These are phyloP conservation scores for Colletotrichum cordylinicola DNA, from an alignment of 2,329 filamentous ascomycete genomes.

Conservation along the genomic window DNA sequence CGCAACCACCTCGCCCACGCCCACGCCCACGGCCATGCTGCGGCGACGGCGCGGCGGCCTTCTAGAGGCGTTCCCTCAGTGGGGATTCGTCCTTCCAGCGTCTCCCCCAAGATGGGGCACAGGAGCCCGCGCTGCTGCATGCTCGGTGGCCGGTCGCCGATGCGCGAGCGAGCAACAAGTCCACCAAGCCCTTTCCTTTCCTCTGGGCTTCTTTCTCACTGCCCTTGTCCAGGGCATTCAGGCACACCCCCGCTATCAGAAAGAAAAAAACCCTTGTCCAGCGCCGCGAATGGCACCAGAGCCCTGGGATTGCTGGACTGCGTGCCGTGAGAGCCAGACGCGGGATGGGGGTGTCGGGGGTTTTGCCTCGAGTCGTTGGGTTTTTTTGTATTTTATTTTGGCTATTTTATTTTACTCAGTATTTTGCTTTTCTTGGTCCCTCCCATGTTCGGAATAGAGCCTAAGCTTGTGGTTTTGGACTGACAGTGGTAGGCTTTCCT, in stretches of 20 bases:
- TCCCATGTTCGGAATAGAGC: not conserved
- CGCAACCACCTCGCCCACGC: not conserved
- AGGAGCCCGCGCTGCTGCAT: constrained; percentile 4
- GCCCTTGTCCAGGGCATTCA: not conserved
- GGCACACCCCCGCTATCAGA: not conserved
- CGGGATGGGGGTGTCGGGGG: not conserved
- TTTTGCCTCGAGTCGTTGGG: not conserved
- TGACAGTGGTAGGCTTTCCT: not conserved
- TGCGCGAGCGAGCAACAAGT: not conserved
- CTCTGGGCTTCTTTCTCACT: not conserved
- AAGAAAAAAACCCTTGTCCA: not conserved
- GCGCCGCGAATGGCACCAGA: not conserved
- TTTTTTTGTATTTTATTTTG: not conserved
- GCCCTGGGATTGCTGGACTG: not conserved
- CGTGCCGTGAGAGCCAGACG: not conserved
- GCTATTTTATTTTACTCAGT: not conserved
- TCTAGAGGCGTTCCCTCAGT: constrained; percentile 12
- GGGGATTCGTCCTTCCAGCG: not conserved
- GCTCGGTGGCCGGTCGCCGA: constrained; percentile 20
- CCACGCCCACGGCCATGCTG: not conserved
- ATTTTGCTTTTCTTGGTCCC: not conserved
- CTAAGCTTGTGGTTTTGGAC: not conserved
- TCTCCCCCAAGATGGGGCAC: not conserved
- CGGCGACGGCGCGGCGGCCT: not conserved
- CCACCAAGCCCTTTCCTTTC: not conserved